phyloP scores from a whole-genome alignment of 2,329 filamentous ascomycete species.

The Talaromyces atroroseus region DNA sequence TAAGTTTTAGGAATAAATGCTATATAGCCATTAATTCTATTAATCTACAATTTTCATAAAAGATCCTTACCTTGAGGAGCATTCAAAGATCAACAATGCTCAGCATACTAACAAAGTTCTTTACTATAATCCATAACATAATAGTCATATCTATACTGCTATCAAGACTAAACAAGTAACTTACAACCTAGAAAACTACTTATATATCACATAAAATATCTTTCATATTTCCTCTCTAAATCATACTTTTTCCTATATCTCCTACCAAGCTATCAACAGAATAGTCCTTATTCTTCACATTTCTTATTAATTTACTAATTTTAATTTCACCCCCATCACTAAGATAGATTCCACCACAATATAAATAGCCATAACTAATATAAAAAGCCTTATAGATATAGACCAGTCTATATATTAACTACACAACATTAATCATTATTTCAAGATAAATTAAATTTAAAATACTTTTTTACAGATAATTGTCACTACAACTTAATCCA shows the following conservation, averaged over 20 bases:
- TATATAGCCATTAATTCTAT: neutral
- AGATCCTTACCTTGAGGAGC: neutral
- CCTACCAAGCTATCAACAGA: neutral
- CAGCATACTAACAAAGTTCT: neutral
- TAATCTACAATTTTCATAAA: neutral
- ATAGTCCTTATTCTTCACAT: neutral
- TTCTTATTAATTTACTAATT: neutral
- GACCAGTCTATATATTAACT: no score
- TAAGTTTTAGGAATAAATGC: neutral
- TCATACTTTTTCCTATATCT: neutral
- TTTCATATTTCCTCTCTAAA: neutral
- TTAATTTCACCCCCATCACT: neutral
- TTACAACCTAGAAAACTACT: neutral
- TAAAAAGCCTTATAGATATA: no score
- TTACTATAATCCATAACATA: neutral
- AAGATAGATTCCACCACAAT: no score
- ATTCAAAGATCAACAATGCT: neutral
- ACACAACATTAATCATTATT: no score
- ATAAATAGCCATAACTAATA: no score
- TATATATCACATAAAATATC: neutral
- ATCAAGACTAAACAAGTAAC: neutral
- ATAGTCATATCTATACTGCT: neutral
- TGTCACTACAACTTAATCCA: no score
- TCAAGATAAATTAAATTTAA: no score
- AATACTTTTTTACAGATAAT: no score